Percentiles rank a stretch among this genome's conserved stretches.
Conservation (phyloP, 495 filamentous ascomycete genomes). For the Penicillium egyptiacum region DNA sequence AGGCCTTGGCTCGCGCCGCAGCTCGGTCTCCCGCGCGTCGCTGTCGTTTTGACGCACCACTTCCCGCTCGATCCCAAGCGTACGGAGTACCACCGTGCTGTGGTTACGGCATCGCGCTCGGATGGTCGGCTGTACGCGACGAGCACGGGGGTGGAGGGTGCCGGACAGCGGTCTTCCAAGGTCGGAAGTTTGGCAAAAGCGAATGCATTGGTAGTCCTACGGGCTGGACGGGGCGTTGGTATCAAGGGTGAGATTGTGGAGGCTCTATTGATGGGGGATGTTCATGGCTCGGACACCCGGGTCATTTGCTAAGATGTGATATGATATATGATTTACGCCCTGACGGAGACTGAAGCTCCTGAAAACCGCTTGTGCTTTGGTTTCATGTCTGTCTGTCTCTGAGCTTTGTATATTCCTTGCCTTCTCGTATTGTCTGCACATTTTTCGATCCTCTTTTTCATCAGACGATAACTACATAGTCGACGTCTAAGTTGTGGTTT, state of each 20-base stretch:
- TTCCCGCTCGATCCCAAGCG: slow-evolving; percentile 70
- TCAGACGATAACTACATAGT: not conserved
- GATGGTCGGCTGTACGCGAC: slow-evolving; percentile 73
- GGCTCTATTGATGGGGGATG: slow-evolving; percentile 61
- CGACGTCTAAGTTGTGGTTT: not conserved
- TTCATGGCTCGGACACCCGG: slow-evolving; percentile 31
- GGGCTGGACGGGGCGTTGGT: slow-evolving; percentile 50
- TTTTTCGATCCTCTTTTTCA: slow-evolving; percentile 9
- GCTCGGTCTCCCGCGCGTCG: slow-evolving; percentile 66
- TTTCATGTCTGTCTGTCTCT: slow-evolving; percentile 1
- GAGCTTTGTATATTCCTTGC: slow-evolving; percentile 7
- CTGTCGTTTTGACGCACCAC: slow-evolving; percentile 69
- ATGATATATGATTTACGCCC: slow-evolving; percentile 11
- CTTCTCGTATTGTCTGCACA: slow-evolving; percentile 1
- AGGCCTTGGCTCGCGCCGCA: slow-evolving; percentile 36
- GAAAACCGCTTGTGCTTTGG: slow-evolving; percentile 8
- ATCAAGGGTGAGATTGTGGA: slow-evolving; percentile 57
- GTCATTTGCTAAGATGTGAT: slow-evolving; percentile 22
- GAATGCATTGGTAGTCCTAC: slow-evolving; percentile 82
- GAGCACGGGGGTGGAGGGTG: slow-evolving; percentile 70
- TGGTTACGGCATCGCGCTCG: slow-evolving; percentile 54
- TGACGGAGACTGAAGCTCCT: slow-evolving; percentile 19
- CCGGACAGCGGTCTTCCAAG: slow-evolving; percentile 76
- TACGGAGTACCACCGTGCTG: slow-evolving; percentile 83
- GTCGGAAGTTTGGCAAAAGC: slow-evolving; percentile 86